Base-by-base conservation (phyloP, 2,329 filamentous ascomycete genomes). In the Penicillium sp. region DNA sequence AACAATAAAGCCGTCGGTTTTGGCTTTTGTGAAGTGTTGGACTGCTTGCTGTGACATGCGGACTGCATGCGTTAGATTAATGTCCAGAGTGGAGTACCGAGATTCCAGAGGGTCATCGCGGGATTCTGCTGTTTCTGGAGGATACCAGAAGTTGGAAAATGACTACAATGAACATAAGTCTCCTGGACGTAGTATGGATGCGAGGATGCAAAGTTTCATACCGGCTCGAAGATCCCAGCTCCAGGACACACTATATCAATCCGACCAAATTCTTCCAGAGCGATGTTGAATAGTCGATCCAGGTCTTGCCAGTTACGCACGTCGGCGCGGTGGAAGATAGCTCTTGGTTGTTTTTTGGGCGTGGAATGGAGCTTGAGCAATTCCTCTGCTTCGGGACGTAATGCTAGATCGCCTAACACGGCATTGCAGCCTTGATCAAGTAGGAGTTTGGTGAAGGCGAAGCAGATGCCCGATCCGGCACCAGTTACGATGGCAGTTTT, bases 161-260 rank as follows among this genome's bases (percentile, higher is more conserved):
- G 35, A 39, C 35, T 39, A 11, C 9, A 19, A 39, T 3, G 35
- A 8, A 37, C 5, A 39, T 39, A 10, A 33, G n/a, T 39, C 1
- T 29, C 10, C 3, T 11, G 1, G 4, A n/a, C 11, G 11, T 19
- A 8, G 8, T 19, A 19, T 39, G 6, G 14, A 10, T 3, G 16
- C n/a, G n/a, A n/a, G n/a, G 16, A 19, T 19, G 16, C 8, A 10
- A 39, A 14, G 31, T 5, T 37, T n/a, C 48, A 16, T 39, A 39
- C 31, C 16, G 48, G 31, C 22, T 51, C 48, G 13, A 39, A 39
- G n/a, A 51, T 27, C 14, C 48, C 48, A 35, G 48, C 48, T 22
- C 48, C 48, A 1, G 48, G 48, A 29, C 48, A 51, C 3, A 51
- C 48, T 21, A 51, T 51, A 35, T 51, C 48, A 26, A 51, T 39